Base-by-base conservation (phyloP, 179 eudicot species). In the Silene noctiflora region DNA sequence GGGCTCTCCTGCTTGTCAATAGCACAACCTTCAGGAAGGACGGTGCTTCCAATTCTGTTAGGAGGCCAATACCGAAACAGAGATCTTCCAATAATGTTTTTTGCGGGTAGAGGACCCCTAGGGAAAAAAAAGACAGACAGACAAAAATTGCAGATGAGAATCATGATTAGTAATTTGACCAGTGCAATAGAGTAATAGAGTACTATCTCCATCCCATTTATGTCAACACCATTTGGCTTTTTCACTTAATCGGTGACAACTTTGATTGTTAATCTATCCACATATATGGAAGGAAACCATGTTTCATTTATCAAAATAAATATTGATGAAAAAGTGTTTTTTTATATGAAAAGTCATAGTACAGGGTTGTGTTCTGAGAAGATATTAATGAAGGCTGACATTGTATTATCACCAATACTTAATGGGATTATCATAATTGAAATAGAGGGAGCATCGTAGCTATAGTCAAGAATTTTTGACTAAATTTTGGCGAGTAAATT, bases 41-140 rank as follows among this genome's bases (percentile, higher is more conserved):
- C 87, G 21, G 97, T 95, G 76, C 96, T 88, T 72, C 92, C 99
- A 62, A 93, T 75, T 84, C 94, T 86, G 58, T 80, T 44, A 13
- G 93, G 97, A 60, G 97, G 98, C 97, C 97, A 95, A 76, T 95
- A 95, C 42, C 93, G 88, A 73, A 95, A 81, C 67, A 95, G 67
- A 11, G 99, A 89, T 87, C 97, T 89, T 69, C 99, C 97, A 4
- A 95, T 81, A 14, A 95, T 91, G 71, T 93, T 95, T 83, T 91
- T 93, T 12, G 89, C 89, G 4, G 97, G 99, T 75, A 95, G 90
- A 14, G 97, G 87, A 61, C 97, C 99, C 98, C 98, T 94, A 67
- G 12, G 11, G 8, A 78, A 46, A 72, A 6, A 24, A 27, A 27
- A 1, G 29, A 27, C 29, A 44, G 64, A 19, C 48, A 9, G 4